These are phyloP conservation scores for Vachellia pachyceras DNA, from an alignment of 306 rosid species.

Conservation along the genomic window DNA sequence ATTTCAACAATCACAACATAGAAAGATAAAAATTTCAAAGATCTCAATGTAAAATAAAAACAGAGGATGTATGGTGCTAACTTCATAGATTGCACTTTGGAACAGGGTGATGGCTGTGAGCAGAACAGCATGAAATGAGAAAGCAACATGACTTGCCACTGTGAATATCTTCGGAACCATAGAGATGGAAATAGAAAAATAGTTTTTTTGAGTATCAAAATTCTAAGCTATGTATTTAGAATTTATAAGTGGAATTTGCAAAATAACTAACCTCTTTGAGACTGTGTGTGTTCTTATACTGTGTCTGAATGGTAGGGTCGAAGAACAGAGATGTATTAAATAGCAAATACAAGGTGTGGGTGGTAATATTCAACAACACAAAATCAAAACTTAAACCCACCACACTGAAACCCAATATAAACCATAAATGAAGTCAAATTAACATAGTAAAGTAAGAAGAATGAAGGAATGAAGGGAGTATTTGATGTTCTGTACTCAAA, in stretches of 20 bases:
- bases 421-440: not conserved
- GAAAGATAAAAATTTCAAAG: too few species aligned
- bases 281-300: constrained; percentile 26
- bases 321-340: constrained; percentile 17
- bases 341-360: not conserved
- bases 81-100: too few species aligned
- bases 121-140: too few species aligned
- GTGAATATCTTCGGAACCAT: too few species aligned
- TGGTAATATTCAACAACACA: not conserved
- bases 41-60: too few species aligned
- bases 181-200: too few species aligned
- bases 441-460: too few species aligned
- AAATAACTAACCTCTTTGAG: constrained; percentile 26
- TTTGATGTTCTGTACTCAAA: not conserved
- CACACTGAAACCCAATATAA: not conserved
- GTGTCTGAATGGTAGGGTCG: constrained; percentile 22
- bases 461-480: not conserved
- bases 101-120: too few species aligned
- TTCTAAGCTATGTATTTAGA: not conserved
- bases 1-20: too few species aligned
- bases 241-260: not conserved
- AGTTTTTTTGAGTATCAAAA: too few species aligned
- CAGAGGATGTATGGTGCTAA: too few species aligned
- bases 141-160: too few species aligned
- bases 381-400: not conserved